Conservation (phyloP, 2,329 filamentous ascomycete genomes). For the Phoma sp. region DNA sequence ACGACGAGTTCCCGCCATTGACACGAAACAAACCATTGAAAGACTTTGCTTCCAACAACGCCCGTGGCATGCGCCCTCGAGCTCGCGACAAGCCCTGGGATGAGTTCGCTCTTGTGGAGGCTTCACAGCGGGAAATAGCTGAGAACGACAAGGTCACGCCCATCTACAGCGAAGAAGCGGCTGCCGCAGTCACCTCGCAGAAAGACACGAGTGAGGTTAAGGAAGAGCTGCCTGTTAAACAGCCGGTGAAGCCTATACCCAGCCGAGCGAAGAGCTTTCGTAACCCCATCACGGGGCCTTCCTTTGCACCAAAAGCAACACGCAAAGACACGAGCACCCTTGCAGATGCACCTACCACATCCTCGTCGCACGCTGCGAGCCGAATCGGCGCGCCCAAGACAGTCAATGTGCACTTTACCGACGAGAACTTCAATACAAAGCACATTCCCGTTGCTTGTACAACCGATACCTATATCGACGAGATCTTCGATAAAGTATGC, state of each 20-base stretch:
- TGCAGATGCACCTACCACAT: constrained; percentile 52
- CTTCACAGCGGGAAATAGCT: constrained; percentile 69
- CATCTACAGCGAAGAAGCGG: constrained; percentile 65
- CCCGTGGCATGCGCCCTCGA: constrained; percentile 67
- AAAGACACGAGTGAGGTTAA: constrained; percentile 33
- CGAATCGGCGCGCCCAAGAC: constrained; percentile 74
- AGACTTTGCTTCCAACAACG: constrained; percentile 80
- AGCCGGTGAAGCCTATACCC: constrained; percentile 32
- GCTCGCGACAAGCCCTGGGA: constrained; percentile 79
- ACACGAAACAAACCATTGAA: constrained; percentile 75
- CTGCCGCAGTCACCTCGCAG: constrained; percentile 35
- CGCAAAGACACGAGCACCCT: constrained; percentile 54
- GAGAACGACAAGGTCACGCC: constrained; percentile 74
- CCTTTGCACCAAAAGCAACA: constrained; percentile 53
- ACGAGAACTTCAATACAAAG: constrained; percentile 71
- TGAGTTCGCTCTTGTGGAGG: constrained; percentile 80
- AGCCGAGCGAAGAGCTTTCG: constrained; percentile 52
- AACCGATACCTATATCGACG: constrained; percentile 81
- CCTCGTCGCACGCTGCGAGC: constrained; percentile 54
- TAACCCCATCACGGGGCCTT: constrained; percentile 59
- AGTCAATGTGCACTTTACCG: constrained; percentile 73
- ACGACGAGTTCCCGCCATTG: constrained; percentile 82
- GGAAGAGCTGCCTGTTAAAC: constrained; percentile 24
- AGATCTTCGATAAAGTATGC: constrained; percentile 80
- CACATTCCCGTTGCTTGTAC: constrained; percentile 77